Conservation (phyloP, 2,329 filamentous ascomycete species). For the Botrytis medusae region DNA sequence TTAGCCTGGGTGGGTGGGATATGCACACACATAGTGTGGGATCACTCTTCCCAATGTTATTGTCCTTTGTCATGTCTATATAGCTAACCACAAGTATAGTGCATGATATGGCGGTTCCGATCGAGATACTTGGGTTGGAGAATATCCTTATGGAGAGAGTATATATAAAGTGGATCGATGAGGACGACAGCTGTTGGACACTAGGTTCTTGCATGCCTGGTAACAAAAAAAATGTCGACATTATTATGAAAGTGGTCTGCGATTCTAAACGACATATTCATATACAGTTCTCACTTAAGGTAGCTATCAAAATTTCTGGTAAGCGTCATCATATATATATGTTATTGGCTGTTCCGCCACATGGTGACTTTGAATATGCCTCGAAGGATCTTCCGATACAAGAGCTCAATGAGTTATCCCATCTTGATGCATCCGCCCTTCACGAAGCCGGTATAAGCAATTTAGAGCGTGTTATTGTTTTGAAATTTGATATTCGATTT, state of each 20-base stretch:
- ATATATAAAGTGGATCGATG: neutral
- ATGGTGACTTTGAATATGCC: neutral
- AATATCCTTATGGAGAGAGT: neutral
- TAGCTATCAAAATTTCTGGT: neutral
- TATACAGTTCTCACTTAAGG: neutral
- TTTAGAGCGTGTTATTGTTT: neutral
- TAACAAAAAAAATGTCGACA: neutral
- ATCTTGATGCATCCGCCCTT: neutral
- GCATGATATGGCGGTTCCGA: neutral
- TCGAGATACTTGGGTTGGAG: neutral
- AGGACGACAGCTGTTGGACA: neutral
- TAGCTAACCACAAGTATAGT: neutral
- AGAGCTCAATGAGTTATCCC: neutral
- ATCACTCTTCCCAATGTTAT: neutral
- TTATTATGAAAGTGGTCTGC: constrained; percentile 1
- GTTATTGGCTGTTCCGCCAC: neutral
- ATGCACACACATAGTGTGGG: neutral
- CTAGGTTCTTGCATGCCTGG: neutral
- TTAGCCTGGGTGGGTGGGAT: neutral
- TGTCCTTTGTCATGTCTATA: neutral
- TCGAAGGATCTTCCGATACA: neutral
- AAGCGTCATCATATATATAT: neutral
- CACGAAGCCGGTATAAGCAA: constrained; percentile 8
- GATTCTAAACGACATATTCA: neutral
- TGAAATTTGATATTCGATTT: neutral